Conservation (phyloP, 345 rosid species). For the Hibiscus tridactylites region DNA sequence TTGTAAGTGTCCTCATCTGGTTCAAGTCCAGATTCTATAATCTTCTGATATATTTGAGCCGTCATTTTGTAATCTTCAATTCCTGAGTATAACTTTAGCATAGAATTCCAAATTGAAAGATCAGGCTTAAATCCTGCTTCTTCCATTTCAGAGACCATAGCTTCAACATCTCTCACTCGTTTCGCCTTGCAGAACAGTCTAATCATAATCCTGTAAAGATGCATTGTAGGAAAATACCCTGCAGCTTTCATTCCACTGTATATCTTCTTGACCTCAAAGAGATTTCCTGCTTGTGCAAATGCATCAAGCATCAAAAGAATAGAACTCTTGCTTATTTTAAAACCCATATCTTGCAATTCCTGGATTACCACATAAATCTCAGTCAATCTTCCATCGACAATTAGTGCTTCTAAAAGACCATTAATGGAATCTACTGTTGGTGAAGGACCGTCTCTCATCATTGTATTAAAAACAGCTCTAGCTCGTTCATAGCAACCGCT, state of each 20-base stretch:
- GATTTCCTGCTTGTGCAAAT: constrained; percentile 68
- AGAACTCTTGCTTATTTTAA: constrained; percentile 83
- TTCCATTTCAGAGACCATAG: constrained; percentile 86
- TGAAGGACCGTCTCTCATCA: constrained; percentile 91
- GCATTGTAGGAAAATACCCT: constrained; percentile 89
- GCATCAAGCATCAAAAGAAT: constrained; percentile 86
- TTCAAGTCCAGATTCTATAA: constrained; percentile 55
- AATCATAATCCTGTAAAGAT: constrained; percentile 80
- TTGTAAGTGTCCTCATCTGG: constrained; percentile 88
- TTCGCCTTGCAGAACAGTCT: constrained; percentile 68
- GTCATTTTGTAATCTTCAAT: constrained; percentile 74
- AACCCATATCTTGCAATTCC: constrained; percentile 96
- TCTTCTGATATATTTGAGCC: constrained; percentile 57
- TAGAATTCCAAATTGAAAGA: constrained; percentile 75
- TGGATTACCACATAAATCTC: constrained; percentile 79
- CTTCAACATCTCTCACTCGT: constrained; percentile 76
- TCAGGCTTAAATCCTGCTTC: constrained; percentile 82
- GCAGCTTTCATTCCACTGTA: constrained; percentile 94
- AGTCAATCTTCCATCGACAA: constrained; percentile 65
- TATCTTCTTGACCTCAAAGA: constrained; percentile 87
- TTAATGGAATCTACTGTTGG: constrained; percentile 90
- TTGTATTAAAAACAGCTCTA: constrained; percentile 81
- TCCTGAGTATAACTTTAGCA: constrained; percentile 72
- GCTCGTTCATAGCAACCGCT: constrained; percentile 90
- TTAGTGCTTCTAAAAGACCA: constrained; percentile 72